These are phyloP conservation scores for Solanum okadae DNA, from an alignment of 257 asterid species.

Conservation along the genomic window DNA sequence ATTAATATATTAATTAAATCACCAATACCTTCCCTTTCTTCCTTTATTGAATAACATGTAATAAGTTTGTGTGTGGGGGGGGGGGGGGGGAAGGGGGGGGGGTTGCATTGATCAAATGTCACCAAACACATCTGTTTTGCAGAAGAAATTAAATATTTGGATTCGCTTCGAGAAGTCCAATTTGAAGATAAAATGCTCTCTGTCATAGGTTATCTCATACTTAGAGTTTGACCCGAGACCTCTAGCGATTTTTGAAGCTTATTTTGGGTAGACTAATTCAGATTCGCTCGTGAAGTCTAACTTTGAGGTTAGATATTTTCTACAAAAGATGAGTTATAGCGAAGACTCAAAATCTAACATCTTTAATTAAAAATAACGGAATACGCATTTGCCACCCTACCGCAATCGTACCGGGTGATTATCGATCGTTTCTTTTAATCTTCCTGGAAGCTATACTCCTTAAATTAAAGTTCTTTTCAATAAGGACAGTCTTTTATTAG, in stretches of 20 bases:
- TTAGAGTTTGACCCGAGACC: background rate
- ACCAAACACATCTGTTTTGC: background rate
- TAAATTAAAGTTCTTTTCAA: background rate
- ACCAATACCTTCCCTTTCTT: background rate
- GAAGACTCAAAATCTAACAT: background rate
- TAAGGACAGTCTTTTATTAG: background rate
- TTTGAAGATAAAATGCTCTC: background rate
- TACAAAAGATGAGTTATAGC: no score
- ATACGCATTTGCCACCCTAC: background rate
- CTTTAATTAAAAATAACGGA: background rate
- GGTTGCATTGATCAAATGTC: background rate
- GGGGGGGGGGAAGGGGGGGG: no score
- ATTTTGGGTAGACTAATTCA: background rate
- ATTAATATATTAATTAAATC: background rate
- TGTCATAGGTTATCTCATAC: background rate
- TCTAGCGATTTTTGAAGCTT: background rate
- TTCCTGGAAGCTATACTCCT: background rate
- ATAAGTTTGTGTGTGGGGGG: no score
- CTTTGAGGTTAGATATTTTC: background rate
- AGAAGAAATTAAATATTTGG: background rate
- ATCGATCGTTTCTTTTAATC: background rate
- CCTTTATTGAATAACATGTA: no score
- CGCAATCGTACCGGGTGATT: background rate
- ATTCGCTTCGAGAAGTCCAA: background rate
- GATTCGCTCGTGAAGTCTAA: background rate